Evolutionary conservation across 345 rosid species (phyloP), one percentile per base, ranked within the genome.

Genomic region (Gossypium arboreum): DNA sequence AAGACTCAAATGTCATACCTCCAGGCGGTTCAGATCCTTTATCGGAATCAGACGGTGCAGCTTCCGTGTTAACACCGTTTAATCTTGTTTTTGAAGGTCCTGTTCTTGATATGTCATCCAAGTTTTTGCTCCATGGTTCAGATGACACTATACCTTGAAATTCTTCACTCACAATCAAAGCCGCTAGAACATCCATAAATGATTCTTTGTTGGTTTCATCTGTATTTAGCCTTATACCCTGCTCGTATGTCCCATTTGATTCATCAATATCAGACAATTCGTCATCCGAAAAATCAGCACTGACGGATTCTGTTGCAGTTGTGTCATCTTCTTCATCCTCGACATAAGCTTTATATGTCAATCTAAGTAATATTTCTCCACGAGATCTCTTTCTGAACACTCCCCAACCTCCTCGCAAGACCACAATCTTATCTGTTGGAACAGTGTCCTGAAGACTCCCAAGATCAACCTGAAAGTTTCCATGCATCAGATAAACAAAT

Each of bases 101-200:
- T 65, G 75, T 74, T 48, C 77, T 79, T 54, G 88, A 78, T 57
- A 63, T 78, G 60, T 83, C 88, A 73, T 87, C 86, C 12, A 75
- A 68, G 47, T 62, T n/a, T 84, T 86, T 89, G 84, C 78, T 85
- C 80, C 84, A 92, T 11, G 96, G 81, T 80, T 91, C 98, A 60
- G 96, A 95, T 77, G 99, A 87, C 76, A 95, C 98, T 75, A 95
- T 93, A 81, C 96, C 94, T 81, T 89, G 97, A 88, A 95, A 95
- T 78, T 95, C 99, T 85, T 95, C 97, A 15, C 98, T 93, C 74
- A 88, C 89, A 47, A 95, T 89, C 77, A 95, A 78, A 82, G 99
- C 99, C 45, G 98, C 96, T 63, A 95, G 83, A 72, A 90, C 97
- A 75, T 90, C 90, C 96, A 95, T 95, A 85, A 95, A 95, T 64